Evolutionary conservation across 257 asterid genomes (phyloP).

Genomic region (Cinchona pubescens): DNA sequence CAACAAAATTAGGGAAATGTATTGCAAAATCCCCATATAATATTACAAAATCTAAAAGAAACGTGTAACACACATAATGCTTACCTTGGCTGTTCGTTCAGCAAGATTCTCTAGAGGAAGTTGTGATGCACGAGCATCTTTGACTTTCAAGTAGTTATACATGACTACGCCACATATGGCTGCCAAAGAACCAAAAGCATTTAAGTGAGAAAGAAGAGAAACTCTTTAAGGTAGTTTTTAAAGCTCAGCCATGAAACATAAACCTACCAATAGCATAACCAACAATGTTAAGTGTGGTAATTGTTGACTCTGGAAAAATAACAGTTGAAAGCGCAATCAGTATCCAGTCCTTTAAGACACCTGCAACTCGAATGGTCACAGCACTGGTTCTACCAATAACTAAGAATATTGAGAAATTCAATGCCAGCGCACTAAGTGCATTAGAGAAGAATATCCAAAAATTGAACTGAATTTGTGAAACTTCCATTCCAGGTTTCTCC

Average conservation of each 20-base stretch:
- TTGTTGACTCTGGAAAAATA: conserved; percentile 86
- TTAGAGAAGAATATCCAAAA: conserved; percentile 96
- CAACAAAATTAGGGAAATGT: neutral
- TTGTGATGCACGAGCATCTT: conserved; percentile 54
- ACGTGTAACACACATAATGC: neutral
- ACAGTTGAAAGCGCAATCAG: conserved; percentile 89
- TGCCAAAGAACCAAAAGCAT: conserved; percentile 26
- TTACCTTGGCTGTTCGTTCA: conserved; percentile 57
- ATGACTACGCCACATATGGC: conserved; percentile 86
- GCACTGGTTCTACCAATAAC: conserved; percentile 99
- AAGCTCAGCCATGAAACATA: conserved; percentile 13
- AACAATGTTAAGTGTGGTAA: conserved; percentile 73
- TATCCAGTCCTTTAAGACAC: conserved; percentile 97
- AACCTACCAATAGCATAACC: conserved; percentile 92
- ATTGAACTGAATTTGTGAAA: conserved; percentile 78
- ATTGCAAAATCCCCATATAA: neutral
- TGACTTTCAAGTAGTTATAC: conserved; percentile 66
- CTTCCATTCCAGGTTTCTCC: conserved; percentile 95
- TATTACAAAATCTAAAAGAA: neutral
- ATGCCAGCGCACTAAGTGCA: conserved; percentile 89
- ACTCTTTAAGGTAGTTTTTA: conserved; percentile 6
- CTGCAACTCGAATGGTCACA: conserved; percentile 95
- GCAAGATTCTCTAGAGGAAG: conserved; percentile 42
- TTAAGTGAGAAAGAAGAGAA: neutral
- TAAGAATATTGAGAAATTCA: conserved; percentile 91